These are phyloP conservation scores for Peronospora farinosa DNA, from an alignment of 352 stramenopile genomes.

Conservation along the genomic window DNA sequence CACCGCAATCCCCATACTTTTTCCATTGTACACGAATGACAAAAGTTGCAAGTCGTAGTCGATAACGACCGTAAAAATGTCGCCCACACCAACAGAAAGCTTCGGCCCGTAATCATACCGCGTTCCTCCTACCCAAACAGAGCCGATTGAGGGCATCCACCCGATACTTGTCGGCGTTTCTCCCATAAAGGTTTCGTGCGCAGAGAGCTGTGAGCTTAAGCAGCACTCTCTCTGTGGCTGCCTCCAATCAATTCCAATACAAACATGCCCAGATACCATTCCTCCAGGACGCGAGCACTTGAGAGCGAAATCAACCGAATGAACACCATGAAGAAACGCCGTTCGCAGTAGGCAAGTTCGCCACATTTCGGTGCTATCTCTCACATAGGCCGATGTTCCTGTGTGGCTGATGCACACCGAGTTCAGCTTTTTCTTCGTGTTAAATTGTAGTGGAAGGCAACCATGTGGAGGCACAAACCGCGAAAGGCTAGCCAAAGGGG, in stretches of 20 bases:
- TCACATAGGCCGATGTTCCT: conserved; percentile 49
- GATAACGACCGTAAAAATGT: conserved; percentile 67
- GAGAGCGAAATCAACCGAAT: conserved; percentile 72
- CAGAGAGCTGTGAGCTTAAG: conserved; percentile 5
- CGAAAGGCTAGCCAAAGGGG: conserved; percentile 51
- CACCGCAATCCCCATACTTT: conserved; percentile 47
- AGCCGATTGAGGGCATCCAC: conserved; percentile 81
- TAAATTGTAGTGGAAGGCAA: conserved; percentile 52
- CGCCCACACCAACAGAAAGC: conserved; percentile 40
- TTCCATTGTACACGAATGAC: conserved; percentile 69
- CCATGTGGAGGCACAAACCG: conserved; percentile 58
- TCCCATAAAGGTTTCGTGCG: conserved; percentile 46
- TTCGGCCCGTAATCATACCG: conserved; percentile 45
- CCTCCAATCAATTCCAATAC: conserved; percentile 63
- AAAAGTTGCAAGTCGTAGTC: conserved; percentile 74
- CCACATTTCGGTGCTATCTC: conserved; percentile 53
- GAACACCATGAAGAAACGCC: conserved; percentile 55
- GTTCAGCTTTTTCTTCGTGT: conserved; percentile 49
- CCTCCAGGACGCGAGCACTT: conserved; percentile 65
- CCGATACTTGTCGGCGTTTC: conserved; percentile 48
- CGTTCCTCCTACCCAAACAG: conserved; percentile 63
- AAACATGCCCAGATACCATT: conserved; percentile 65
- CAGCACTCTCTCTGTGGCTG: conserved; percentile 8
- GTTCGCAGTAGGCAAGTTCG: conserved; percentile 60
- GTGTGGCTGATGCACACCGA: conserved; percentile 70